A percentile compares a stretch with the other conserved stretches of the same genome.
These are phyloP conservation scores for Simplicillium sp. DNA, from an alignment of 2,329 filamentous ascomycete genomes.

Conservation along the genomic window DNA sequence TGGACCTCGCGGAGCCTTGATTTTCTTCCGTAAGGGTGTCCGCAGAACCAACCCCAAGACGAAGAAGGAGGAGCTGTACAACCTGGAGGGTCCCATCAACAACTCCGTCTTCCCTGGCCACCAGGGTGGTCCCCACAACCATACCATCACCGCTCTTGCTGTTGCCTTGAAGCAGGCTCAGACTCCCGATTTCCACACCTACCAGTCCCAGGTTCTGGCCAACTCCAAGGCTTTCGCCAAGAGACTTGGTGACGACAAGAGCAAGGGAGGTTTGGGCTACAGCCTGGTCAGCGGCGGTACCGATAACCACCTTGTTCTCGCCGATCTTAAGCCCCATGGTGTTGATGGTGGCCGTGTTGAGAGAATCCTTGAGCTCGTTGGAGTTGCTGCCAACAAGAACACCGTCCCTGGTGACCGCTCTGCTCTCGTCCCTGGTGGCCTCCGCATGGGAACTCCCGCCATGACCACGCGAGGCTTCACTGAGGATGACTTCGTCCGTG, in stretches of 20 bases:
- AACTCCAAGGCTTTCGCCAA: conserved; percentile 84
- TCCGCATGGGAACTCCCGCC: conserved; percentile 90
- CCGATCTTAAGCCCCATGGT: conserved; percentile 80
- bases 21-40: conserved; percentile 94
- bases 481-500: conserved; percentile 77
- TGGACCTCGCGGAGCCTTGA: conserved; percentile 91
- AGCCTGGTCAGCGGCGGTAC: conserved; percentile 88
- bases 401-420: conserved; percentile 93
- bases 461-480: conserved; percentile 96
- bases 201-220: conserved; percentile 81
- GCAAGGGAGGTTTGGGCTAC: conserved; percentile 72
- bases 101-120: conserved; percentile 95
- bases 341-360: conserved; percentile 88
- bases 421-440: conserved; percentile 82
- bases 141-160: conserved; percentile 92
- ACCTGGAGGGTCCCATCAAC: conserved; percentile 91
- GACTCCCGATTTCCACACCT: conserved; percentile 79
- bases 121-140: conserved; percentile 96
- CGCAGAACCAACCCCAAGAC: conserved; percentile 75
- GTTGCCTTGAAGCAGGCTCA: conserved; percentile 93
- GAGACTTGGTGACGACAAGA: conserved; percentile 55
- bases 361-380: conserved; percentile 81
- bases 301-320: conserved; percentile 91
- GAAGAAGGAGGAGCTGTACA: conserved; percentile 76
- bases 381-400: conserved; percentile 99